phyloP scores from a whole-genome alignment of 2,329 filamentous ascomycete species.

The Lecanosticta acicola region DNA sequence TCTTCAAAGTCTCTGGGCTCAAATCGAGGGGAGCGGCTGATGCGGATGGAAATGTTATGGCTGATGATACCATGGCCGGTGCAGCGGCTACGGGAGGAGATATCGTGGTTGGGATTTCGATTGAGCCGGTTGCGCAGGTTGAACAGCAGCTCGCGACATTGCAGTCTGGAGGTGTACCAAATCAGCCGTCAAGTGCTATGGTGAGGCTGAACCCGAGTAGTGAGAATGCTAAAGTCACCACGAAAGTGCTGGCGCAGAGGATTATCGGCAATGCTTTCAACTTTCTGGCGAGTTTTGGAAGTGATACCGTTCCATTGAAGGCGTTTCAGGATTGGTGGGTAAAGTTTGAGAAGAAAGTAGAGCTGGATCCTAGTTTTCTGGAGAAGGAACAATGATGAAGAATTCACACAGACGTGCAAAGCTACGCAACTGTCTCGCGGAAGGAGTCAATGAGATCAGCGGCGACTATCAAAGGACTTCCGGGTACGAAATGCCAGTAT shows the following conservation, averaged over 20 bases:
- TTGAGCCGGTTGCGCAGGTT: constrained; percentile 72
- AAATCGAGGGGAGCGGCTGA: constrained; percentile 37
- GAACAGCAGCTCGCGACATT: constrained; percentile 61
- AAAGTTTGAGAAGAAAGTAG: constrained; percentile 85
- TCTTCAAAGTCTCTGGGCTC: constrained; percentile 66
- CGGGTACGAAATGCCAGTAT: too few species aligned
- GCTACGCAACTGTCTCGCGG: too few species aligned
- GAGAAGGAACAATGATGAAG: constrained; percentile 43
- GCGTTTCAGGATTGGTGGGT: constrained; percentile 97
- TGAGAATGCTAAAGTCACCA: constrained; percentile 46
- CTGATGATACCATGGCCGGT: constrained; percentile 34
- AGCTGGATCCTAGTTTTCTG: constrained; percentile 81
- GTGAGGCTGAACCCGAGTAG: constrained; percentile 27
- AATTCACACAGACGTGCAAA: neutral
- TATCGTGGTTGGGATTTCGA: constrained; percentile 73
- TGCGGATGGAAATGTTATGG: constrained; percentile 48
- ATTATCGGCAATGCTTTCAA: constrained; percentile 98
- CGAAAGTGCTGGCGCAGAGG: constrained; percentile 75
- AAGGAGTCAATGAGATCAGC: too few species aligned
- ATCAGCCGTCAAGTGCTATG: constrained; percentile 29
- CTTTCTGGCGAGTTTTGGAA: constrained; percentile 82
- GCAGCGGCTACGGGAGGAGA: constrained; percentile 34
- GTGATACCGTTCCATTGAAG: constrained; percentile 87
- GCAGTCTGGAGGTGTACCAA: constrained; percentile 33
- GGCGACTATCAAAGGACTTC: too few species aligned